Base-by-base conservation (phyloP, 2,329 filamentous ascomycete genomes). In the Chaetomiaceae sp. region DNA sequence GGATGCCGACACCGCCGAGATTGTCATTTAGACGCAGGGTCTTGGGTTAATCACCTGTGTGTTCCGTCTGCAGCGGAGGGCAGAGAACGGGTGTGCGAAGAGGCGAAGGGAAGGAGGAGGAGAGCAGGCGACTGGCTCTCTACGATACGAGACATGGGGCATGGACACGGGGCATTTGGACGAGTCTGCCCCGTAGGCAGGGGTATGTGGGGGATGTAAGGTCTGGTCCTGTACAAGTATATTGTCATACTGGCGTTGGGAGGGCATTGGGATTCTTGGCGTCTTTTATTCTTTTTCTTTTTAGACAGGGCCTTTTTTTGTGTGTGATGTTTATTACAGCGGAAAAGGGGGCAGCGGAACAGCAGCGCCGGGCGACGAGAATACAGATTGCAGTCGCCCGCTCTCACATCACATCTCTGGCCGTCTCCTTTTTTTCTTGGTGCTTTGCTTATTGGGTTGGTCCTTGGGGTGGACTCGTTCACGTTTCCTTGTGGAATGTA, bases 21-120 rank as follows among this genome's bases (percentile, higher is more conserved):
- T 61, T 17, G 48, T 62, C 19, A 52, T 61, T 21, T 63, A 59
- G 44, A 43, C 23, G 48, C 6, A 10, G 19, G 35, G 14, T 23
- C 20, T 6, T 16, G 38, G n/a, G n/a, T n/a, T n/a, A n/a, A n/a
- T n/a, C n/a, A n/a, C n/a, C n/a, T n/a, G n/a, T n/a, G n/a, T n/a
- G n/a, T n/a, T n/a, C n/a, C n/a, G n/a, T n/a, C n/a, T n/a, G n/a
- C n/a, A n/a, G 14, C 12, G 3, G 17, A 19, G 17, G 23, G 14
- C 12, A n/a, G 31, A 25, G 25, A 21, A 33, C 10, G 10, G 12
- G 14, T 10, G 30, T 12, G 14, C 30, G 30, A 23, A 41, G 47
- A 44, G 19, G 16, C 16, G 27, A 31, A 23, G 14, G 23, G 42
- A 3, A 27, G 47, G 14, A 41, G 12, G 19, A 30, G n/a, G n/a